Evolutionary conservation across 805 yeast genomes (phyloP), one percentile per base, ranked within the genome.

Genomic region (Pichia heedii): DNA sequence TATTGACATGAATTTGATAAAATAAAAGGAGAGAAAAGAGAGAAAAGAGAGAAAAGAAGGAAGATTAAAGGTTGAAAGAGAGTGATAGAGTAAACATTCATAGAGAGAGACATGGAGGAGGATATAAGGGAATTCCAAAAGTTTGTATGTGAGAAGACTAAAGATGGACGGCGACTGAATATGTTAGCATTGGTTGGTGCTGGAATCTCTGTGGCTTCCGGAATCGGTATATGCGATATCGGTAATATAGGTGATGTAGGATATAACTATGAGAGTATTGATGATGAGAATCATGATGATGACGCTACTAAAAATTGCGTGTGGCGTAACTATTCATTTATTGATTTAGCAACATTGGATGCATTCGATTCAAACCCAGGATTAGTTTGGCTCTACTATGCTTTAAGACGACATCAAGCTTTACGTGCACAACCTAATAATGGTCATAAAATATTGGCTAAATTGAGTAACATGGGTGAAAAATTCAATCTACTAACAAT

Each of bases 301-400:
- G n/a, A n/a, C n/a, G n/a, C n/a, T n/a, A n/a, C n/a, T n/a, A n/a
- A n/a, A n/a, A n/a, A 81, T 24, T 24, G 21, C 18, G 29, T 35
- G 2, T 87, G 96, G 95, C 70, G 76, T 47, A 77, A 77, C 48
- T 82, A 76, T 63, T 81, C 81, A 41, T 78, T 88, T 52, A 79
- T 84, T 37, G 96, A 87, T 55, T 67, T 88, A 36, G 95, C 95
- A 8, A 87, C 96, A 0, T 95, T 95, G 0, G 96, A 87, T 56
- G 96, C 95, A 5, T 87, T 88, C 58, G 74, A 79, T 46, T 67
- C 69, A 18, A 89, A 87, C 56, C 95, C 96, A 0, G 84, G 85
- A 0, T 67, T 86, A 10, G 96, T 88, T 8, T 87, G 96, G 96
- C 90, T 84, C 56, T 87, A 84, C 54, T 87, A 88, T 60, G 70